Evolutionary conservation across 768 basidiomycete species (phyloP).

Genomic region (Royoungia palumana): DNA sequence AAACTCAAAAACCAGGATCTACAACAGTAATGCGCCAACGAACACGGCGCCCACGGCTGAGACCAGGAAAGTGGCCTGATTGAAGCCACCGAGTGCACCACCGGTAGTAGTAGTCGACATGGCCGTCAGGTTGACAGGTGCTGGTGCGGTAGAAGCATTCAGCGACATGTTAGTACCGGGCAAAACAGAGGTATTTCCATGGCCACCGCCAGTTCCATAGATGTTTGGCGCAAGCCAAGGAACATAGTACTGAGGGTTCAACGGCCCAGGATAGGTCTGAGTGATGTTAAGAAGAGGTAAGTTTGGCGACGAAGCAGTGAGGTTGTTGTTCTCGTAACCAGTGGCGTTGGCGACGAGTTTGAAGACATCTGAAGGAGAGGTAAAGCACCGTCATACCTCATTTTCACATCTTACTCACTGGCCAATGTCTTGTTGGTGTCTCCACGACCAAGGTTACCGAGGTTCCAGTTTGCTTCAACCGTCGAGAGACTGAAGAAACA

Average conservation of each 20-base stretch:
- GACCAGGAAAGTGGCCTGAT: slow-evolving; percentile 2
- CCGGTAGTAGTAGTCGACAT: neutral
- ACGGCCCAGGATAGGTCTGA: slow-evolving; percentile 37
- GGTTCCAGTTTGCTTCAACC: slow-evolving; percentile 57
- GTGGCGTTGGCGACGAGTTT: slow-evolving; percentile 45
- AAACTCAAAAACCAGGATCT: slow-evolving; percentile 2
- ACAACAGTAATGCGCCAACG: slow-evolving; percentile 13
- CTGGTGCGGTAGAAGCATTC: slow-evolving; percentile 28
- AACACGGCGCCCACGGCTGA: slow-evolving; percentile 9
- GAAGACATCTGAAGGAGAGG: slow-evolving; percentile 42
- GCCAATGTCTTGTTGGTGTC: slow-evolving; percentile 45
- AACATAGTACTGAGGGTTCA: slow-evolving; percentile 36
- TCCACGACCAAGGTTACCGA: slow-evolving; percentile 53
- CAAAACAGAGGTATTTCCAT: slow-evolving; percentile 37
- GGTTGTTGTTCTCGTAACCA: slow-evolving; percentile 41
- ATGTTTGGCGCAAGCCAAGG: slow-evolving; percentile 41
- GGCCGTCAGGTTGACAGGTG: slow-evolving; percentile 40
- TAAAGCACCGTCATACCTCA: neutral
- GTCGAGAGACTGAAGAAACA: slow-evolving; percentile 39
- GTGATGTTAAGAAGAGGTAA: slow-evolving; percentile 39
- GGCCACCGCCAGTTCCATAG: slow-evolving; percentile 37
- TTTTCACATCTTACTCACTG: slow-evolving; percentile 3
- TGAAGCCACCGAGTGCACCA: slow-evolving; percentile 3
- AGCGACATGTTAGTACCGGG: slow-evolving; percentile 30
- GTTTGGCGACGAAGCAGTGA: slow-evolving; percentile 20